Evolutionary conservation across 345 rosid species (phyloP), one percentile per base, ranked within the genome.

Genomic region (Alliaria petiolata): DNA sequence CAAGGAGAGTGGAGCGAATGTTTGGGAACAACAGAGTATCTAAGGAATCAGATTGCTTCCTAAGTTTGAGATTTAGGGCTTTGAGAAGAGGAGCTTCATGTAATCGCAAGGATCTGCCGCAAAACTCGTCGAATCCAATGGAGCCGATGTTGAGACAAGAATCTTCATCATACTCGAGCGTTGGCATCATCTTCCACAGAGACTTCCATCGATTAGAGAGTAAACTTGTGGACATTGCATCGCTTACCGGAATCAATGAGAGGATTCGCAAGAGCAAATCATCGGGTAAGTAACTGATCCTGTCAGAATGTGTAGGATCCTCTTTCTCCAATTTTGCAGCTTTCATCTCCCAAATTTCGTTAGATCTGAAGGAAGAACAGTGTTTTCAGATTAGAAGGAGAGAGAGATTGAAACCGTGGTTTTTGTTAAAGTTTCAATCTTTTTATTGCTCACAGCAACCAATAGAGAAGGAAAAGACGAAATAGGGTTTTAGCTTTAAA

Each of bases 201-300:
- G 31, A 30, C 39, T 17, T 60, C 75, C 75, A 70, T 16, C 60
- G 39, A 26, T 60, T 70, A 5, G 75, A 70, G 22, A 70, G 30
- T 47, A 47, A 8, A 7, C 67, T 70, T 13, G 67, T 46, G 47
- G 66, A 11, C 66, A 70, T 60, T 4, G 67, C 74, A 47, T 8
- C 14, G 20, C 22, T 49, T 60, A 39, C 25, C 33, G 75, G 60
- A 12, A 25, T 20, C 2, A 38, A n/a, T 6, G 42, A 28, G 16
- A 70, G 67, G 22, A 70, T 60, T 30, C 25, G 39, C 1, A 70
- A 6, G 26, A 59, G 75, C 35, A 70, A 60, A 38, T 70, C 67
- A 12, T 70, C 40, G 13, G 43, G 61, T 40, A 70, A 42, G 3
- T 38, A 13, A 16, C 67, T 70, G 43, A 70, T 70, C 67, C 43